Conservation (phyloP, 352 stramenopile species). For the Peronospora belbahrii region DNA sequence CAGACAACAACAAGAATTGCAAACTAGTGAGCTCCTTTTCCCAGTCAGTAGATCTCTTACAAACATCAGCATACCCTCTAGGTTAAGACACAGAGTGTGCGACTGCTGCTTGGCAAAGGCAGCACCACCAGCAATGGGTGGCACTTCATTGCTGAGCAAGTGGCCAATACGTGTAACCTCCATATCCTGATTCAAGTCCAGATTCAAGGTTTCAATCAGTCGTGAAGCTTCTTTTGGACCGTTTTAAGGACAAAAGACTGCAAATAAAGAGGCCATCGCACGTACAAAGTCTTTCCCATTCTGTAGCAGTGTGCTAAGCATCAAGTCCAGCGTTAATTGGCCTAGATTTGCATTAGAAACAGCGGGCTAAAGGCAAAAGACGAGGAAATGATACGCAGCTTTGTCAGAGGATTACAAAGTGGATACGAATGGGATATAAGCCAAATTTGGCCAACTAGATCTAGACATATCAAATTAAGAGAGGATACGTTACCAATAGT, state of each 20-base stretch:
- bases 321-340: conserved; percentile 66
- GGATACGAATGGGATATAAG: background rate
- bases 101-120: conserved; percentile 41
- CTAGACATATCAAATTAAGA: background rate
- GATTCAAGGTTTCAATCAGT: conserved; percentile 3
- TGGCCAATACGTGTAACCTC: conserved; percentile 42
- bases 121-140: conserved; percentile 50
- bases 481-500: conserved; percentile 37
- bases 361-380: conserved; percentile 31
- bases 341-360: conserved; percentile 79
- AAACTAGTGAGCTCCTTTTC: background rate
- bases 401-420: conserved; percentile 6
- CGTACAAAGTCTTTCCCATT: conserved; percentile 40
- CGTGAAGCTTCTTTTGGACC: background rate
- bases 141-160: conserved; percentile 50
- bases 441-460: background rate
- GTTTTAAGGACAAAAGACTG: background rate
- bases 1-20: conserved; percentile 4
- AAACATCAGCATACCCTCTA: conserved; percentile 42
- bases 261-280: background rate
- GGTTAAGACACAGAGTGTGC: conserved; percentile 57
- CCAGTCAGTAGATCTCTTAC: background rate
- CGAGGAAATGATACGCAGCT: conserved; percentile 9
- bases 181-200: conserved; percentile 23
- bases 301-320: conserved; percentile 67